Base-by-base conservation (phyloP, 192 early-diverging fungal species). In the Coemansia sp. region DNA sequence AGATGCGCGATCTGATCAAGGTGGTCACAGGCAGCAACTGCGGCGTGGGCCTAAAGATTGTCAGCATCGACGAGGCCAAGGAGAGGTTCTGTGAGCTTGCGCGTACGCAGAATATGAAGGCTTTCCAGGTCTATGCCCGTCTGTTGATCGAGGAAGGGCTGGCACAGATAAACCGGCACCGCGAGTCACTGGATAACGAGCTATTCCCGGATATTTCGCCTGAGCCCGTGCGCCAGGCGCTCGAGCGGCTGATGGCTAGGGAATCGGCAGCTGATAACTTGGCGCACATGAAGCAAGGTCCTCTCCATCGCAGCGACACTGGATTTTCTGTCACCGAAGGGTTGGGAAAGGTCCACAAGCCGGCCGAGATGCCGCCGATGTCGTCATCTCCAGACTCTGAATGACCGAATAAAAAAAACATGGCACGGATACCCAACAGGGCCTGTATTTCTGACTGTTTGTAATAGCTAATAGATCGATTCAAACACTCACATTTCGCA, bases 131-230 rank as follows among this genome's bases (percentile, higher is more conserved):
- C 14, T 80, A 80, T 53, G 38, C 61, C 3, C 61, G 77, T 38
- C 62, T 80, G 57, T 63, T 80, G 35, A 62, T 80, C 20, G 77
- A 80, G 23, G 77, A 80, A 35, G 77, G 77, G 0, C 63, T 80
- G 72, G 77, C 65, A 10, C 77, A 74, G 63, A 62, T 80, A 9
- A 61, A 80, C 46, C 59, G 66, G 38, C 19, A 48, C 22, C 43
- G 57, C n/a, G 77, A 74, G 56, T 66, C 66, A 19, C 50, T 80
- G 25, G 69, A 80, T 46, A 80, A 80, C 43, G 40, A 20, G 32
- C 53, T 74, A 52, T 80, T 80, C 69, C 76, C 76, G 0, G 66
- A 69, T 0, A 43, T 80, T 20, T 22, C 46, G 25, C 72, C 77
- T 0, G 72, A 80, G 60, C 59, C 65, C 35, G 62, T 71, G 11